phyloP scores from a whole-genome alignment of 371 early-diverging fungal species.

The Mortierella polycephala region DNA sequence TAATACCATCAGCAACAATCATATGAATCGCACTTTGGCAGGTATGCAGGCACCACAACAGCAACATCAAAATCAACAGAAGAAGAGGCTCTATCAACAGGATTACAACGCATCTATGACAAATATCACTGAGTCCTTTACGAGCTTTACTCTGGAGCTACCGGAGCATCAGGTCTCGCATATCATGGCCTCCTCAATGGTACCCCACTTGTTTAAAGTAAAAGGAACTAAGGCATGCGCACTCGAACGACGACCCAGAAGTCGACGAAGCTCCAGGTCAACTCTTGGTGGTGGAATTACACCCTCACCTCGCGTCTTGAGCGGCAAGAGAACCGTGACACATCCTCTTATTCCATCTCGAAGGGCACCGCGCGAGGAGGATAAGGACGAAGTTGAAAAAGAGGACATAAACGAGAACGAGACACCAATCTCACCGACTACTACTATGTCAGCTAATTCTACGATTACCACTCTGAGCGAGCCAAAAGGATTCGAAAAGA shows the following conservation, averaged over 20 bases:
- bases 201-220: slow-evolving; percentile 40
- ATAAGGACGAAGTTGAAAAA: slow-evolving; percentile 9
- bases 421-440: slow-evolving; percentile 7
- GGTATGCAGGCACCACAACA: slow-evolving; percentile 6
- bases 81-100: slow-evolving; percentile 41
- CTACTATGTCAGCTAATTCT: slow-evolving; percentile 16
- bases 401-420: not conserved
- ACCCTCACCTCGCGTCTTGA: slow-evolving; percentile 24
- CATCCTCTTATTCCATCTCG: no score
- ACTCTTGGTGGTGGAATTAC: slow-evolving; percentile 15
- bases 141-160: slow-evolving; percentile 41
- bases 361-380: slow-evolving; percentile 2
- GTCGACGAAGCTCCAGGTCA: slow-evolving; percentile 18
- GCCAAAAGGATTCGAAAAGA: not conserved
- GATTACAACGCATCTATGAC: slow-evolving; percentile 37
- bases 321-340: slow-evolving; percentile 9
- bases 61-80: slow-evolving; percentile 15
- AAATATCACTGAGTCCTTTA: slow-evolving; percentile 42
- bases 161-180: slow-evolving; percentile 34
- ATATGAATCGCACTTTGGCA: not conserved
- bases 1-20: slow-evolving; percentile 6
- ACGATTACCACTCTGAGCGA: slow-evolving; percentile 17
- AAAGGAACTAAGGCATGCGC: slow-evolving; percentile 5
- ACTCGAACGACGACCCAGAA: slow-evolving; percentile 9
- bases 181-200: slow-evolving; percentile 27